These are phyloP conservation scores for Hylodesmum podocarpum DNA, from an alignment of 306 rosid species.

Conservation along the genomic window DNA sequence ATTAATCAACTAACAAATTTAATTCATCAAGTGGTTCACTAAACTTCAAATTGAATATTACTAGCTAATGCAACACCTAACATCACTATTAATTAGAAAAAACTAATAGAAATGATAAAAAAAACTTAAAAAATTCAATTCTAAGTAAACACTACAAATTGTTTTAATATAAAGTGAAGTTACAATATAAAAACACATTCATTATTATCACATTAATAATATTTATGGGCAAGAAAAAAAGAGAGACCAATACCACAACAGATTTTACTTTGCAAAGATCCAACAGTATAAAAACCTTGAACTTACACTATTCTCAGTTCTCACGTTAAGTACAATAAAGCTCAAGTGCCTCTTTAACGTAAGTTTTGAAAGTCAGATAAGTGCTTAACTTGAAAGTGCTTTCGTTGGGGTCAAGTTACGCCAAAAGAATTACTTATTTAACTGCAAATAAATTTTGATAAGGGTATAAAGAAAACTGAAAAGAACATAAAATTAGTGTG, in stretches of 20 bases:
- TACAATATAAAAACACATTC: not conserved
- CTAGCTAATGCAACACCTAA: not conserved
- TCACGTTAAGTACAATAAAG: too few relatives aligned
- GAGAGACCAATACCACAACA: not conserved
- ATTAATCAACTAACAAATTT: too few relatives aligned
- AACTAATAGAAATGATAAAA: not conserved
- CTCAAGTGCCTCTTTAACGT: too few relatives aligned
- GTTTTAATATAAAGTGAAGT: not conserved
- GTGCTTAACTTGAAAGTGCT: too few relatives aligned
- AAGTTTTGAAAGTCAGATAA: too few relatives aligned
- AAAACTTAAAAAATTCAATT: not conserved
- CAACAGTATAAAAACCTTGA: constrained; percentile 48
- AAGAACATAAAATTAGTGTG: not conserved
- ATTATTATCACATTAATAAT: too few relatives aligned
- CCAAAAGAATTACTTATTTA: too few relatives aligned
- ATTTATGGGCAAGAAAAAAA: not conserved
- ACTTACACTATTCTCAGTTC: not conserved
- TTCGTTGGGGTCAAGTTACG: too few relatives aligned
- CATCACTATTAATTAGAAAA: not conserved
- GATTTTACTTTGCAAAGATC: too few relatives aligned
- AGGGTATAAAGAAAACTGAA: too few relatives aligned
- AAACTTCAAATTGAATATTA: not conserved
- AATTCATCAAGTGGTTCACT: not conserved
- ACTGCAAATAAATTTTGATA: too few relatives aligned
- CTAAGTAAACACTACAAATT: not conserved